Conservation (phyloP, 352 stramenopile genomes). For the Phytophthora ramorum region DNA sequence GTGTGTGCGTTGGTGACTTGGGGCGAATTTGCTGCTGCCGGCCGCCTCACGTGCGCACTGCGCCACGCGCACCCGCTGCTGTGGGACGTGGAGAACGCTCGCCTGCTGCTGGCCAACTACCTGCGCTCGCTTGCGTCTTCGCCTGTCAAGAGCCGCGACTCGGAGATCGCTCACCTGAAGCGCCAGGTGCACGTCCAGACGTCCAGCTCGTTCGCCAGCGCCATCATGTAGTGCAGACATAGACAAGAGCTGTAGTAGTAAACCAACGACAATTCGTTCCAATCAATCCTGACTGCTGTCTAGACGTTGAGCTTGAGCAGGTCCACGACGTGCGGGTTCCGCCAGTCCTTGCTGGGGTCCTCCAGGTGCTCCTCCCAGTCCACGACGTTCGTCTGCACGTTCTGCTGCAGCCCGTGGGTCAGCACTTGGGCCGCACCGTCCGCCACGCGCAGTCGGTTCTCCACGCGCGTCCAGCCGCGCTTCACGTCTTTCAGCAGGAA, state of each 20-base stretch:
- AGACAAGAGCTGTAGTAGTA: slow-evolving; percentile 11
- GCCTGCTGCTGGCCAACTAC: slow-evolving; percentile 63
- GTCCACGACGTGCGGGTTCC: slow-evolving; percentile 70
- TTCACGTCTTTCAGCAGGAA: slow-evolving; percentile 86
- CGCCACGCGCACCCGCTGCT: slow-evolving; percentile 68
- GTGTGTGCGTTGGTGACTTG: slow-evolving; percentile 67
- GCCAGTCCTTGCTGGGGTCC: slow-evolving; percentile 75
- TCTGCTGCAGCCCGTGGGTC: slow-evolving; percentile 57
- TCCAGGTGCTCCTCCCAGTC: slow-evolving; percentile 87
- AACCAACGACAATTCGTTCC: slow-evolving; percentile 25
- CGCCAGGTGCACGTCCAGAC: slow-evolving; percentile 44
- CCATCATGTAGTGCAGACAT: slow-evolving; percentile 25
- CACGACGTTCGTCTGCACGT: slow-evolving; percentile 53
- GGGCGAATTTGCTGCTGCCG: slow-evolving; percentile 54
- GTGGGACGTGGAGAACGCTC: slow-evolving; percentile 74
- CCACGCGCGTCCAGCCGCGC: slow-evolving; percentile 72
- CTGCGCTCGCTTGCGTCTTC: slow-evolving; percentile 42
- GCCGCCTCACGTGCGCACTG: slow-evolving; percentile 58
- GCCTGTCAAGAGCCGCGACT: slow-evolving; percentile 6
- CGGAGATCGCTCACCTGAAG: slow-evolving; percentile 17
- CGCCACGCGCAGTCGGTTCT: slow-evolving; percentile 66
- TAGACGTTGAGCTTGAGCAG: slow-evolving; percentile 85
- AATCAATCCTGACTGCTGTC: slow-evolving; percentile 19
- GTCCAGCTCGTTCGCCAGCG: slow-evolving; percentile 29
- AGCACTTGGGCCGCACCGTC: slow-evolving; percentile 50